Percentiles rank a stretch among this genome's conserved stretches.
Evolutionary conservation across 2,329 filamentous ascomycete genomes (phyloP).

Genomic region (Teratosphaeria epicoccoides): DNA sequence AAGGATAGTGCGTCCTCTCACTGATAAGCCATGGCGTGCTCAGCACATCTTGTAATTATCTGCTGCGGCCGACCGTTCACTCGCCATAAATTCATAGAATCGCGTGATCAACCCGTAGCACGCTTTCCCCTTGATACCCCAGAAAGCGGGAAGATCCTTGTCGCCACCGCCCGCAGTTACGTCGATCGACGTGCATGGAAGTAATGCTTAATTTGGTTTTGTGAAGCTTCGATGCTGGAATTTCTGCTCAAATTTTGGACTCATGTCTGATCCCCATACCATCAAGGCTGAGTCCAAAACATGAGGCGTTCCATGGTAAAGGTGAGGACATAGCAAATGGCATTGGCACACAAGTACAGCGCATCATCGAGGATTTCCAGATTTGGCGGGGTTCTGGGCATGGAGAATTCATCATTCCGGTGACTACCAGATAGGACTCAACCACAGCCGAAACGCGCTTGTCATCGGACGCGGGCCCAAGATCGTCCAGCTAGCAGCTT

Average conservation of each 20-base stretch:
- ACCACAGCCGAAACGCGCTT: neutral
- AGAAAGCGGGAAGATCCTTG: neutral
- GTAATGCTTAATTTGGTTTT: neutral
- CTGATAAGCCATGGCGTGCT: neutral
- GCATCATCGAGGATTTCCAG: neutral
- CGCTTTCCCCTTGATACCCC: neutral
- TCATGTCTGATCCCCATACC: neutral
- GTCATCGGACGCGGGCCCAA: neutral
- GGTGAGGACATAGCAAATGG: neutral
- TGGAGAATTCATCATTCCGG: neutral
- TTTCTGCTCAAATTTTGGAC: conserved; percentile 7
- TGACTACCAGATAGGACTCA: neutral
- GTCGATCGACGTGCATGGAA: neutral
- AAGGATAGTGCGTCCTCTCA: neutral
- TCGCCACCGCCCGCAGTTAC: neutral
- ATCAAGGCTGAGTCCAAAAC: conserved; percentile 1
- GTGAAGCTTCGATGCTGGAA: neutral
- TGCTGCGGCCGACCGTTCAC: neutral
- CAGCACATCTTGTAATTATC: neutral
- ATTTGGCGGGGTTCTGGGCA: neutral
- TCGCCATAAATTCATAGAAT: neutral
- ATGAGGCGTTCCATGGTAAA: conserved; percentile 7
- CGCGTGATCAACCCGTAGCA: neutral
- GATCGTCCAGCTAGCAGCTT: neutral
- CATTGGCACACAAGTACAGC: neutral